Base-by-base conservation (phyloP, 1,284 basidiomycete genomes). In the Anthracocystis panici-leucophaei region DNA sequence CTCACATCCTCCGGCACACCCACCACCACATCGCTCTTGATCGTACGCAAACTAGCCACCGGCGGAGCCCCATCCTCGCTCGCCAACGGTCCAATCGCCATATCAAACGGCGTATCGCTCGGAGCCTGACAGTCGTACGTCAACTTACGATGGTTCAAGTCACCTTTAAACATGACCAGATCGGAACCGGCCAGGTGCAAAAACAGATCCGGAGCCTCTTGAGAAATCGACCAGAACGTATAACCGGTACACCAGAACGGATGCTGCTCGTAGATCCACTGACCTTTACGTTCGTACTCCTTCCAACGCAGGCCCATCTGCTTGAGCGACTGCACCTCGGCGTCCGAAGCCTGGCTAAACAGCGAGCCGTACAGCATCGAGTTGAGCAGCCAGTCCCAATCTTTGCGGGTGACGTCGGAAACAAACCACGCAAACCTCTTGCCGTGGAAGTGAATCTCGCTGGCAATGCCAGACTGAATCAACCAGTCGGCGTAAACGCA, bases 181-280 rank as follows among this genome's bases (percentile, higher is more conserved):
- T 98, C 92, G 33, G 93, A 94, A 46, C 91, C 91, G 71, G 92
- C 92, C 51, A 98, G 90, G 86, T 97, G 91, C 59, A 97, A 89
- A 90, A 97, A 97, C 55, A 97, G 89, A 89, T 97, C 95, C 33
- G 83, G 83, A 16, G 82, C 82, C 65, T 84, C 94, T 56, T 89
- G 89, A 80, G 92, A 92, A 63, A 98, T 87, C 75, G 95, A 92
- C 95, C 95, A 97, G 88, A 87, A 85, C 10, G 84, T 86, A 72
- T 84, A 84, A 45, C 74, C 83, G 12, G 82, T 80, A 70, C 81
- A 82, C 82, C 83, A 84, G 81, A 84, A 84, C 38, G 95, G 93
- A 81, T 97, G 96, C 86, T 95, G 92, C 86, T 97, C 94, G 85
- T 97, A 98, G 55, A 94, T 89, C 93, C 94, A 97, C 87, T 91